These are phyloP conservation scores for Ophiostoma perfectum DNA, from an alignment of 2,329 filamentous ascomycete genomes.

Conservation along the genomic window DNA sequence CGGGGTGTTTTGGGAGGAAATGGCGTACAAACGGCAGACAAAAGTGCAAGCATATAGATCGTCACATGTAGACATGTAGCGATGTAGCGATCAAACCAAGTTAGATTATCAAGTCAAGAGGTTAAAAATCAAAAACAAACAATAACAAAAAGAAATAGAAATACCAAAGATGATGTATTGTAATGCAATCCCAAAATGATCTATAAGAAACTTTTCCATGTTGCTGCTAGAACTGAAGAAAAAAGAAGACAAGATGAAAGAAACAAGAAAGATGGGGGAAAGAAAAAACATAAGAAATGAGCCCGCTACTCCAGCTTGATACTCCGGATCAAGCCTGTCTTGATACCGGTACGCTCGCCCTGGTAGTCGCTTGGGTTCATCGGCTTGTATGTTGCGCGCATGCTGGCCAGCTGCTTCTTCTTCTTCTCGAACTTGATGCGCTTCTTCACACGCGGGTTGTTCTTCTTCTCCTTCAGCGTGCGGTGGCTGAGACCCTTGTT, in stretches of 20 bases:
- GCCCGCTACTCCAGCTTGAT: conserved; percentile 64
- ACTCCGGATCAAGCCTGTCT: conserved; percentile 87
- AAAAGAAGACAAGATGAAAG: background rate
- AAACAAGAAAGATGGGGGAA: background rate
- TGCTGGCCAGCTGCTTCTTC: conserved; percentile 91
- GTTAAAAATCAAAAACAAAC: background rate
- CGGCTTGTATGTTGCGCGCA: conserved; percentile 79
- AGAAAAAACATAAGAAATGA: background rate
- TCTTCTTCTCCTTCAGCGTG: conserved; percentile 71
- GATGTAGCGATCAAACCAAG: background rate
- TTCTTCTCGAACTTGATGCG: conserved; percentile 92
- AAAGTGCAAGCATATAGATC: background rate
- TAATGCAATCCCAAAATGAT: background rate
- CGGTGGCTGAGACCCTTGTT: conserved; percentile 85
- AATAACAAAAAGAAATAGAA: background rate
- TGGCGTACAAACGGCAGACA: background rate
- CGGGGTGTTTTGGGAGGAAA: background rate
- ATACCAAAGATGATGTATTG: conserved; percentile 6
- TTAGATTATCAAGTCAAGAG: background rate
- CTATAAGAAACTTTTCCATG: conserved; percentile 3
- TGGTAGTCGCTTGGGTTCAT: conserved; percentile 80
- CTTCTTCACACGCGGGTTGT: conserved; percentile 98
- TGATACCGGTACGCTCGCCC: conserved; percentile 93
- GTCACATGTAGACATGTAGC: background rate
- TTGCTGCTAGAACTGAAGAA: background rate